These are phyloP conservation scores for Trichoderma guizhouense DNA, from an alignment of 2,329 filamentous ascomycete species.

Conservation along the genomic window DNA sequence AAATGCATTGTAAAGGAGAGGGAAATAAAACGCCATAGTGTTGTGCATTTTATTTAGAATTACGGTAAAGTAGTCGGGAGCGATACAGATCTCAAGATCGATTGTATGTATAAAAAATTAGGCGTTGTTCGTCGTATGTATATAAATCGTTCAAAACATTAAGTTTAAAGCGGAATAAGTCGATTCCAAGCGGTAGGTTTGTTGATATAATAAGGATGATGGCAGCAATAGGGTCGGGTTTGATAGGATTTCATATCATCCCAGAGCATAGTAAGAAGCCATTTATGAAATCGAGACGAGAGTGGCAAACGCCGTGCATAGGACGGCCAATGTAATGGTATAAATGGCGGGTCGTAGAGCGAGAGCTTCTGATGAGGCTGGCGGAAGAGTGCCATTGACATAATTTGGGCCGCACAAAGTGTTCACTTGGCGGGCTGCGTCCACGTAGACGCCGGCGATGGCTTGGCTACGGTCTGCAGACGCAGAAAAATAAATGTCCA, in stretches of 20 bases:
- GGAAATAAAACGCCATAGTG: background rate
- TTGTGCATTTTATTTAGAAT: background rate
- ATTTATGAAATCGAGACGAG: background rate
- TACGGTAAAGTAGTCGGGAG: background rate
- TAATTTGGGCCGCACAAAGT: slow-evolving; percentile 57
- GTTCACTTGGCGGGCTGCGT: slow-evolving; percentile 72
- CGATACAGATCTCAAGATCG: background rate
- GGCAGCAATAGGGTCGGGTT: background rate
- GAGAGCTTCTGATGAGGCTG: slow-evolving; percentile 25
- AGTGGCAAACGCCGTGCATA: slow-evolving; percentile 1
- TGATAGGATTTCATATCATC: background rate
- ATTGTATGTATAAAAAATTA: background rate
- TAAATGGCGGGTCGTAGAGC: slow-evolving; percentile 21
- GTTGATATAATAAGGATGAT: background rate
- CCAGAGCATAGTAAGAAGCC: background rate
- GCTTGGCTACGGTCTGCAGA: slow-evolving; percentile 63
- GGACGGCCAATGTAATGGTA: slow-evolving; percentile 19
- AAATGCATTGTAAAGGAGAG: background rate
- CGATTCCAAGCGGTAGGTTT: background rate
- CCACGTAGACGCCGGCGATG: slow-evolving; percentile 65
- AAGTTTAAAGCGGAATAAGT: background rate
- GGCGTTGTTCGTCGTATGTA: slow-evolving; percentile 8
- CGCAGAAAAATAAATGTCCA: slow-evolving; percentile 73
- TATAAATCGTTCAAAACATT: slow-evolving; percentile 4
- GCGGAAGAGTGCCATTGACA: slow-evolving; percentile 54